Evolutionary conservation across 148 eudicot genomes (phyloP), one percentile per base, ranked within the genome.

Genomic region (Selenicereus undatus): DNA sequence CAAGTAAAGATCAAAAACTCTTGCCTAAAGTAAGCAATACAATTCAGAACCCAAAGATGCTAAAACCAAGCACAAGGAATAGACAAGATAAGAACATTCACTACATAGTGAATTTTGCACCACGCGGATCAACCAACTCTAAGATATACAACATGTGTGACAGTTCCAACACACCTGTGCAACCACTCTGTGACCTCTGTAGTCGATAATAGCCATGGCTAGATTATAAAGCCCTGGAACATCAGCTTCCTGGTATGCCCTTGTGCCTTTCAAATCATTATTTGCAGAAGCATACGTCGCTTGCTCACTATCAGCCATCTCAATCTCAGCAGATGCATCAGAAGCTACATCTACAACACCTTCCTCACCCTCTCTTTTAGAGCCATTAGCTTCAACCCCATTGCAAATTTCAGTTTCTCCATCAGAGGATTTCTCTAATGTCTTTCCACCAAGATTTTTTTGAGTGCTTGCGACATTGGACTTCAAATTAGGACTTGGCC

Each of bases 251-350:
- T 94, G 99, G 86, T 88, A 97, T 60, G 98, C 98, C 86, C 87
- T 94, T 73, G 99, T 97, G 87, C 99, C 99, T 86, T 92, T 97
- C 84, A 97, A 86, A 84, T 97, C 99, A 88, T 97, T 97, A 80
- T 97, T 97, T 80, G 99, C 97, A 81, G 98, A 94, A 69, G 99
- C 99, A 84, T 97, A 97, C 36, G 99, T 97, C 64, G 99, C 99
- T 89, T 97, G 98, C 87, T 97, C 99, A 82, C 96, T 94, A 85
- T 97, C 99, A 77, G 89, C 92, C 91, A 93, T 62, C 83, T 89
- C 97, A 62, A 85, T 32, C 78, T 97, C 98, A 76, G 87, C 81
- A 83, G 97, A 82, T 71, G 84, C 79, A 54, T 90, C 92, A 81
- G 93, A 82, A 80, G 81, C 77, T 78, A 70, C 76, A 71, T 81